phyloP scores from a whole-genome alignment of 1,284 basidiomycete species.

The Trametes polyzona region DNA sequence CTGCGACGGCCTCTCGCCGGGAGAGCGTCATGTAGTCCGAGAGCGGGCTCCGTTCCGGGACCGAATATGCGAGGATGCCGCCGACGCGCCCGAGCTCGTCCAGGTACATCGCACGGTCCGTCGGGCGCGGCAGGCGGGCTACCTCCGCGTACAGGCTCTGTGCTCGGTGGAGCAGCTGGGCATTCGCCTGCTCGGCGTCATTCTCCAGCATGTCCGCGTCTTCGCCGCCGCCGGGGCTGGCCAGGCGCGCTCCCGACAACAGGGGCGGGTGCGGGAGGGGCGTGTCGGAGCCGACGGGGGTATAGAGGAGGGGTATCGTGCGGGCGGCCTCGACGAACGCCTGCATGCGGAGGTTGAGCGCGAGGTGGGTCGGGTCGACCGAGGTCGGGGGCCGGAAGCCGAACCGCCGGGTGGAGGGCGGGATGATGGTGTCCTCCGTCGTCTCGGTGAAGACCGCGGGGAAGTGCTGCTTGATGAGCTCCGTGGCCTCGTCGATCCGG shows the following conservation, averaged over 20 bases:
- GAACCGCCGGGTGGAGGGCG: constrained; percentile 26
- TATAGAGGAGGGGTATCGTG: constrained; percentile 61
- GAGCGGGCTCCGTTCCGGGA: constrained; percentile 72
- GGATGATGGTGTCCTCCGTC: constrained; percentile 4
- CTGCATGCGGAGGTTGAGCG: constrained; percentile 82
- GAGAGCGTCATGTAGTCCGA: constrained; percentile 72
- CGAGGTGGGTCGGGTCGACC: constrained; percentile 71
- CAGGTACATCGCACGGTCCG: constrained; percentile 61
- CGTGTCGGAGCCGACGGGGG: constrained; percentile 30
- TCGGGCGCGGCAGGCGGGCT: constrained; percentile 51
- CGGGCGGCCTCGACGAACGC: constrained; percentile 84
- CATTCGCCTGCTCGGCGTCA: constrained; percentile 35
- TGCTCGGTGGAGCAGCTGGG: constrained; percentile 54
- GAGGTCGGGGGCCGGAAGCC: constrained; percentile 62
- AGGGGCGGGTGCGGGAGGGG: constrained; percentile 16
- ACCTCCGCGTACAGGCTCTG: constrained; percentile 65
- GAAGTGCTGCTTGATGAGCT: constrained; percentile 67
- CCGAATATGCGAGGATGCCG: constrained; percentile 75
- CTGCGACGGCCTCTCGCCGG: constrained; percentile 77
- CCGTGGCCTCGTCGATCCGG: constrained; percentile 68
- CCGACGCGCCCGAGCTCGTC: constrained; percentile 75
- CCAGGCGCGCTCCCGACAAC: not conserved
- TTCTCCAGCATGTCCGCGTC: constrained; percentile 27
- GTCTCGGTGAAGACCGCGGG: constrained; percentile 61
- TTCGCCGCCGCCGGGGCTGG: constrained; percentile 8